Percentiles rank a stretch among this genome's conserved stretches.
These are phyloP conservation scores for Leishmania gerbilli DNA, from an alignment of 208 protist genomes.

Conservation along the genomic window DNA sequence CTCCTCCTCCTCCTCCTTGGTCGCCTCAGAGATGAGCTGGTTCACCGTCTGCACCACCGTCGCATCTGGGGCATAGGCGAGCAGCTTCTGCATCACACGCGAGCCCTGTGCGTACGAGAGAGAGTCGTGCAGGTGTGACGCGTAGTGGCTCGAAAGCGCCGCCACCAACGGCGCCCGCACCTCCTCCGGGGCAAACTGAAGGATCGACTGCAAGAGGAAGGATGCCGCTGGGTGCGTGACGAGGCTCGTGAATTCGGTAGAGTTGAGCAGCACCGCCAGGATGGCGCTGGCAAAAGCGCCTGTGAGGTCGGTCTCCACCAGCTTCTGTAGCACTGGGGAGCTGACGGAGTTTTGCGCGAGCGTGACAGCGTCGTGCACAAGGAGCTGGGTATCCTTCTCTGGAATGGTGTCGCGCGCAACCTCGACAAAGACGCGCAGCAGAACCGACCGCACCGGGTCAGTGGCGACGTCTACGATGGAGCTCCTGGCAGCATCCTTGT, in stretches of 20 bases:
- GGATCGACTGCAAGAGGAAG: slow-evolving; percentile 74
- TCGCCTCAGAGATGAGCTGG: slow-evolving; percentile 31
- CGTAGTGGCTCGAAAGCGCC: slow-evolving; percentile 41
- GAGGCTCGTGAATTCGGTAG: slow-evolving; percentile 39
- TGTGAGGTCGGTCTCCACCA: slow-evolving; percentile 58
- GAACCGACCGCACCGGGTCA: slow-evolving; percentile 67
- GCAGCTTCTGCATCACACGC: slow-evolving; percentile 85
- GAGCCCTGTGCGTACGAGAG: slow-evolving; percentile 76
- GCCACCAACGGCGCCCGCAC: slow-evolving; percentile 48
- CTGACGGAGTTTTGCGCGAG: slow-evolving; percentile 70
- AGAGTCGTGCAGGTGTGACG: slow-evolving; percentile 44
- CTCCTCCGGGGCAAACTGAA: slow-evolving; percentile 51
- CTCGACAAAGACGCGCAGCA: slow-evolving; percentile 80
- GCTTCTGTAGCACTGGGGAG: slow-evolving; percentile 82
- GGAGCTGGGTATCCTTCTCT: slow-evolving; percentile 29
- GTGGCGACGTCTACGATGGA: slow-evolving; percentile 45
- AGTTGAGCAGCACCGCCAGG: slow-evolving; percentile 33
- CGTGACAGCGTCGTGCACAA: slow-evolving; percentile 26
- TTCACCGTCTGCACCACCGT: slow-evolving; percentile 54
- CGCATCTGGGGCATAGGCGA: slow-evolving; percentile 73
- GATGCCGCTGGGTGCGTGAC: slow-evolving; percentile 57
- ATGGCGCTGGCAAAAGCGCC: slow-evolving; percentile 26
- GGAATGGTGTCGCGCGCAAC: slow-evolving; percentile 29
- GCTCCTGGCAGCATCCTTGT: neutral
- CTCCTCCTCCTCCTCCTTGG: slow-evolving; percentile 40